Percentiles rank a stretch among this genome's conserved stretches.
Conservation (phyloP, 1,139 yeast genomes). For the Entelexis sorbosivorans region DNA sequence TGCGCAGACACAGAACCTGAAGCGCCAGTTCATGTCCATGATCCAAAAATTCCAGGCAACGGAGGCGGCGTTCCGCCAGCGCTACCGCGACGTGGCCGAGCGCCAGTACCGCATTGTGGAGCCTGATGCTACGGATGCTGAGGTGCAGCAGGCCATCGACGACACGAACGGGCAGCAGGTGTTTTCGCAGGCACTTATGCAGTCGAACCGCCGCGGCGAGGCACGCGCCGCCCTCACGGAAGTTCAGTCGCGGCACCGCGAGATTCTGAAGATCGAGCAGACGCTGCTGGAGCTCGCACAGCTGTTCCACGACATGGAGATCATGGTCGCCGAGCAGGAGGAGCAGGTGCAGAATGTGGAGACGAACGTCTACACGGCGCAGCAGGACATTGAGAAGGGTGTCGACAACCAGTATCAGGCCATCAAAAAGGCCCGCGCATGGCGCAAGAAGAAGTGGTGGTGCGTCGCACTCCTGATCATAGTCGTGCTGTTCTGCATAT, state of each 20-base stretch:
- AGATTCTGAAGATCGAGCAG: constrained; percentile 85
- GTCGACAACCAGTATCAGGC: constrained; percentile 91
- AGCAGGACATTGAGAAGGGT: constrained; percentile 85
- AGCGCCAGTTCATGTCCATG: constrained; percentile 72
- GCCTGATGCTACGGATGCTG: constrained; percentile 84
- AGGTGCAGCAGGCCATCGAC: constrained; percentile 71
- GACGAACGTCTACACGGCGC: constrained; percentile 71
- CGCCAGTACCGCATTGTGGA: constrained; percentile 87
- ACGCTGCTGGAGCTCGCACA: constrained; percentile 94
- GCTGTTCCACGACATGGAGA: constrained; percentile 93
- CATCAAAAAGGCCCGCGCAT: constrained; percentile 74
- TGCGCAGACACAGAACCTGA: constrained; percentile 82
- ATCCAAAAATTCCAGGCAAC: constrained; percentile 79
- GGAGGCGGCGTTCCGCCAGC: constrained; percentile 78
- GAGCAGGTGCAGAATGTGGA: constrained; percentile 75
- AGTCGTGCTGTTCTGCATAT: constrained; percentile 56
- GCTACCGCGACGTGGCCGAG: constrained; percentile 77
- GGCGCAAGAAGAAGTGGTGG: constrained; percentile 87
- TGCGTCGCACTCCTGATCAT: constrained; percentile 60
- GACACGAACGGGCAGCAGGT: constrained; percentile 81
- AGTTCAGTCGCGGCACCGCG: constrained; percentile 93
- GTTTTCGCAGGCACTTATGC: constrained; percentile 85
- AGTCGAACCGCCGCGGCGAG: constrained; percentile 90
- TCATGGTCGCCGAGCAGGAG: constrained; percentile 91
- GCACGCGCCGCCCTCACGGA: constrained; percentile 92